Conservation (phyloP, 192 early-diverging fungal genomes). For the Podila verticillata region DNA sequence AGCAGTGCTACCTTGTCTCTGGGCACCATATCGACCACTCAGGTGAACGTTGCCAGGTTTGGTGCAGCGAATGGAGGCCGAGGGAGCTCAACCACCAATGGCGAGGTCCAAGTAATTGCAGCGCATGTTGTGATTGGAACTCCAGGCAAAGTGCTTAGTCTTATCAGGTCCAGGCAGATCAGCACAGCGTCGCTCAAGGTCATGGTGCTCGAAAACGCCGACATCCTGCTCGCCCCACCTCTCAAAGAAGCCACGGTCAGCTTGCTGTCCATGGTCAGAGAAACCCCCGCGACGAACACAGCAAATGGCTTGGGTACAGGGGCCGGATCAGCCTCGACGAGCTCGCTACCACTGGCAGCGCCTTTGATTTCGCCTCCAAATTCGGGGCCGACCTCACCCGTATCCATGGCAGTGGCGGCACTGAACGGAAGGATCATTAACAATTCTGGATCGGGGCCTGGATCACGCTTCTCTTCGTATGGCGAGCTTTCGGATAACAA, state of each 20-base stretch:
- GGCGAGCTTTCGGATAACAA: neutral
- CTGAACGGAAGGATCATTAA: conserved; percentile 22
- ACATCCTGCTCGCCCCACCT: conserved; percentile 31
- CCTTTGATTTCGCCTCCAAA: conserved; percentile 31
- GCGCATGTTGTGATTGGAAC: conserved; percentile 48
- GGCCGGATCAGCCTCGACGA: neutral
- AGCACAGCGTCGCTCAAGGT: conserved; percentile 29
- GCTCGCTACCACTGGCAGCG: neutral
- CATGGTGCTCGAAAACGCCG: conserved; percentile 45
- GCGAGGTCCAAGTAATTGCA: conserved; percentile 26
- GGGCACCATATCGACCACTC: conserved; percentile 42
- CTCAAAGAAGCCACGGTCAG: conserved; percentile 44
- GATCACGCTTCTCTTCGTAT: conserved; percentile 2
- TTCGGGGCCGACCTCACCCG: conserved; percentile 42
- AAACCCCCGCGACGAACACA: conserved; percentile 1
- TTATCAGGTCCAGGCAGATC: conserved; percentile 39
- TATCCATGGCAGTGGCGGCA: conserved; percentile 43
- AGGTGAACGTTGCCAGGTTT: conserved; percentile 23
- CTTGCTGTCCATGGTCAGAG: conserved; percentile 38
- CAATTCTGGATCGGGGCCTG: neutral
- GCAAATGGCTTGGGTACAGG: neutral
- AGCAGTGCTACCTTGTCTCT: conserved; percentile 36
- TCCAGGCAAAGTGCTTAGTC: conserved; percentile 28
- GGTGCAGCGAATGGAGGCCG: neutral
- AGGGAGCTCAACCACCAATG: neutral